phyloP scores from a whole-genome alignment of 2,329 filamentous ascomycete genomes.

The Tolypocladium album region DNA sequence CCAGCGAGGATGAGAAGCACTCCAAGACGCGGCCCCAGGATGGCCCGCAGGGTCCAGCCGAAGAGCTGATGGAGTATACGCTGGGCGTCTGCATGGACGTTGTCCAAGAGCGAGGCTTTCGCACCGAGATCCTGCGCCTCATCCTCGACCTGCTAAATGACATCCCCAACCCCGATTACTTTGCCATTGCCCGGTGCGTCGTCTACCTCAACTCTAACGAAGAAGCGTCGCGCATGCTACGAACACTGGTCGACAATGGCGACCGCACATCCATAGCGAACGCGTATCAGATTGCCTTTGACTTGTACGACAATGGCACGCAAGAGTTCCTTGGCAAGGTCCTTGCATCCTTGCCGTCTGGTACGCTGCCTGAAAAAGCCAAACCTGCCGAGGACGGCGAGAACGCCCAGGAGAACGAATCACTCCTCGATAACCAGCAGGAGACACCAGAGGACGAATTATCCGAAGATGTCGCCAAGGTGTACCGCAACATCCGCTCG shows the following conservation, averaged over 20 bases:
- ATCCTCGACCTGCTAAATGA: slow-evolving; percentile 94
- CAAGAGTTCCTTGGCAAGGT: slow-evolving; percentile 94
- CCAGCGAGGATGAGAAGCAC: slow-evolving; percentile 74
- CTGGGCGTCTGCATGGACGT: slow-evolving; percentile 95
- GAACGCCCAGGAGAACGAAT: slow-evolving; percentile 32
- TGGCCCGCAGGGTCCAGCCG: slow-evolving; percentile 49
- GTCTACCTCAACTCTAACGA: slow-evolving; percentile 90
- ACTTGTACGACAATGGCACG: slow-evolving; percentile 96
- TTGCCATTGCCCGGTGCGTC: slow-evolving; percentile 94
- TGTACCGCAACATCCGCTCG: slow-evolving; percentile 52
- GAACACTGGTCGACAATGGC: slow-evolving; percentile 67
- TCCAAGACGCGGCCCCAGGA: slow-evolving; percentile 44
- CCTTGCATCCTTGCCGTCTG: slow-evolving; percentile 62
- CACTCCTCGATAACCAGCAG: slow-evolving; percentile 37
- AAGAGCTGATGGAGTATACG: slow-evolving; percentile 95
- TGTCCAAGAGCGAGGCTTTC: slow-evolving; percentile 82
- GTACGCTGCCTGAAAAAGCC: slow-evolving; percentile 29
- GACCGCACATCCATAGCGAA: slow-evolving; percentile 71
- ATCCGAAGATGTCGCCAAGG: slow-evolving; percentile 41
- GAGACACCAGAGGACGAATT: slow-evolving; percentile 44
- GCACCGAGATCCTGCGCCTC: slow-evolving; percentile 74
- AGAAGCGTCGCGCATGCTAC: slow-evolving; percentile 79
- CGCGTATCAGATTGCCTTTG: slow-evolving; percentile 96
- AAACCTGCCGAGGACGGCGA: slow-evolving; percentile 33
- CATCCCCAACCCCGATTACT: slow-evolving; percentile 88